Base-by-base conservation (phyloP, 495 filamentous ascomycete species). In the Astrocystis sublimbata region DNA sequence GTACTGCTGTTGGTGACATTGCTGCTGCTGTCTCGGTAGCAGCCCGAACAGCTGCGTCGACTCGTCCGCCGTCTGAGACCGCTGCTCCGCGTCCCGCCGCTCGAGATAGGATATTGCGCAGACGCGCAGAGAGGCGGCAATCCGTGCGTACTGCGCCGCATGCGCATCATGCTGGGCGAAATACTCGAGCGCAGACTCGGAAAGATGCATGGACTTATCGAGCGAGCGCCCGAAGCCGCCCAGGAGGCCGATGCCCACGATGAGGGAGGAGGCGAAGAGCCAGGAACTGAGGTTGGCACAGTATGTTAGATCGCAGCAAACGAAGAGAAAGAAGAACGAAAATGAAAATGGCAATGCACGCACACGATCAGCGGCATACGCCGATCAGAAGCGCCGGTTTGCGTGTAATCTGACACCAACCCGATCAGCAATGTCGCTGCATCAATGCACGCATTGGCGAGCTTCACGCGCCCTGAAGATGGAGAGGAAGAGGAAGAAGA, bases 391-490 rank as follows among this genome's bases (percentile, higher is more conserved):
- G 69, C 33, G 1, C 68, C 66, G 6, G 65, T 62, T 17, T 71
- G 45, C 28, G 78, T 72, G 5, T 78, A 66, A 26, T 68, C 67
- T 24, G 74, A 68, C 12, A 78, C 61, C 8, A 70, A 65, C 45
- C 76, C 76, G 1, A 79, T 72, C 71, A 80, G 78, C 40, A 80
- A 41, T 35, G 71, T 75, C n/a, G 78, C 78, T 3, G 78, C 77
- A 38, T 80, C 78, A 31, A 80, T 78, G 24, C 78, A 80, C 1
- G 78, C 78, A 62, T 80, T 76, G 2, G 78, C 78, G 8, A 80
- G 70, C 60, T 71, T 78, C 0, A 73, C 68, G 36, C 75, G 36
- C 70, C 77, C 51, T 0, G 60, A 43, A 9, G 31, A 49, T 5
- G 46, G 30, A n/a, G n/a, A n/a, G n/a, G n/a, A n/a, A n/a, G n/a